phyloP scores from a whole-genome alignment of 257 asterid genomes.

The Solanum virginianum region DNA sequence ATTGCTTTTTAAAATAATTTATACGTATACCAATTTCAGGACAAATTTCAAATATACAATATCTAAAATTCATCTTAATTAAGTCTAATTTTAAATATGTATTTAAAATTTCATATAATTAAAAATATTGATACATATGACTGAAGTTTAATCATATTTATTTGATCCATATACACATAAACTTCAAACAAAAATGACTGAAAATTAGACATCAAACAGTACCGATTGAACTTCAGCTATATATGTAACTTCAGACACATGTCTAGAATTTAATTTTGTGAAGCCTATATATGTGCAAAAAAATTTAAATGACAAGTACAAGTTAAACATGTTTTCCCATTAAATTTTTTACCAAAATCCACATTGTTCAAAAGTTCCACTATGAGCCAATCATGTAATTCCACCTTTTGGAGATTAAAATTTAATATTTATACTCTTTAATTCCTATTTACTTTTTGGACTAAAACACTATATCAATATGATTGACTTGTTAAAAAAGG shows the following conservation, averaged over 20 bases:
- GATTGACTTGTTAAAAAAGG: neutral
- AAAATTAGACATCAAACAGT: neutral
- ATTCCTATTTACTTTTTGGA: neutral
- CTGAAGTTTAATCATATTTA: neutral
- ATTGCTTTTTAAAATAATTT: too few species aligned
- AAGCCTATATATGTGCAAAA: too few species aligned
- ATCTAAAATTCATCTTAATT: too few species aligned
- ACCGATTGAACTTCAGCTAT: neutral
- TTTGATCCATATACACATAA: neutral
- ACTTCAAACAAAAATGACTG: neutral
- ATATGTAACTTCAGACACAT: neutral
- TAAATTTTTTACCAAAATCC: neutral
- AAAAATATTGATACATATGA: neutral
- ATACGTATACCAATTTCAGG: too few species aligned
- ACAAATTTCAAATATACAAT: too few species aligned
- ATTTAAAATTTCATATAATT: too few species aligned
- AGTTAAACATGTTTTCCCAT: neutral
- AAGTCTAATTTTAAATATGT: too few species aligned
- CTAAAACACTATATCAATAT: neutral
- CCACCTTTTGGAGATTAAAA: neutral
- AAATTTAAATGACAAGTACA: too few species aligned
- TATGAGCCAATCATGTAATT: neutral
- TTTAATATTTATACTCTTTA: neutral
- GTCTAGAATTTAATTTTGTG: neutral
- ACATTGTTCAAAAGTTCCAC: neutral